Evolutionary conservation across 1,139 yeast genomes (phyloP), one percentile per base, ranked within the genome.

Genomic region (Suhomyces wounanorum): DNA sequence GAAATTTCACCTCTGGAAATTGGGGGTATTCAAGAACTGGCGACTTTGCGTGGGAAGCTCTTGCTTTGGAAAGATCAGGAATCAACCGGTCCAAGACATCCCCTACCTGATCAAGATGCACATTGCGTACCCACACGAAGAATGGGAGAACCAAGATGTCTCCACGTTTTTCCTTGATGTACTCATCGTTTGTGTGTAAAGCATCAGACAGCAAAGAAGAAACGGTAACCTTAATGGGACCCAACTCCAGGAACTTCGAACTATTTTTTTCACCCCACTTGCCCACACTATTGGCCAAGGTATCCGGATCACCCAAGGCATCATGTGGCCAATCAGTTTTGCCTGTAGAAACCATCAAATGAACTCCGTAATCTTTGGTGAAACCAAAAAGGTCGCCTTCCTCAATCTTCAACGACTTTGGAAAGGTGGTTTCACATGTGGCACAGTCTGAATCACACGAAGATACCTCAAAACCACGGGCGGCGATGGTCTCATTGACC

Each of bases 271-370:
- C 52, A 2, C 79, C 75, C 89, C 89, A 85, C 8, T 62, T 46
- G 9, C 69, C 65, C 9, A 87, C 75, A 9, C 70, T 72, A 43
- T 77, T 60, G 44, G 87, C 80, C 35, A 90, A 75, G 0, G 85
- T 75, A 1, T 79, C 77, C 25, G 68, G 53, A 3, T 71, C 79
- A 44, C 81, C 86, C 9, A 79, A 70, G 11, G 96, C 90, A 62
- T 87, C 87, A 55, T 83, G 95, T 7, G 70, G 73, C 98, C 99
- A 94, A 68, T 94, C 96, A 1, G 81, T 66, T 59, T 85, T 84
- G 13, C 95, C 96, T 0, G 97, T 90, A 1, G 96, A 85, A 0
- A 92, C 84, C 17, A 91, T 68, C 31, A 90, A 72, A 59, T 92
- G 97, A 21, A 87, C 63, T 7, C 84, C 86, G 52, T 83, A 84